Base-by-base conservation (phyloP, 768 basidiomycete species). In the Lyophyllum decastes region DNA sequence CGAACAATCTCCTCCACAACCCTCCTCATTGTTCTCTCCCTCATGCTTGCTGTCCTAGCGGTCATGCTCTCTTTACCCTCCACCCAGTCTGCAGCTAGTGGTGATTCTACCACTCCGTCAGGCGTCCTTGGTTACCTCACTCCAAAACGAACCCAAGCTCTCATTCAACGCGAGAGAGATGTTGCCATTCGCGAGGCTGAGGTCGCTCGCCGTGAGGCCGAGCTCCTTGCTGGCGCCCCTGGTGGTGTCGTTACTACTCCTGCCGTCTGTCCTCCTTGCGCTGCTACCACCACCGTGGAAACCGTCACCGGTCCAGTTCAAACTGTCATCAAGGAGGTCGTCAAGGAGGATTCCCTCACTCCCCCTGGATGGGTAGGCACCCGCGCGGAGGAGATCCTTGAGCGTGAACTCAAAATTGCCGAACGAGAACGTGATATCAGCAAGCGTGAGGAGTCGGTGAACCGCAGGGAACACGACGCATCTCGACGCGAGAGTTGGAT, bases 1-100 rank as follows among this genome's bases (percentile, higher is more conserved):
- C 81, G 92, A 57, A 93, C 92, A 54, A 92, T 94, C 60, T 94
- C 92, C 9, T 94, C 92, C 14, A 94, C 92, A 0, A 94, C 92
- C 14, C 86, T 94, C 30, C 82, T 94, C 52, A 87, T 94, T 33
- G 89, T 94, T 49, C 81, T 94, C 41, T 94, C 92, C 11, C 86
- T 94, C 33, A 84, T 94, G 49, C 79, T 94, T 25, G 92, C 92
- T 34, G 91, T 93, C 22, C 81, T 94, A n/a, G 92, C 92, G 4
- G 86, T 94, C 66, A 93, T 94, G 91, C 84, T 94, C 24, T 92
- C 92, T 2, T 80, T 94, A 4, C 92, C 92, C 1, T 85, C 86
- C 0, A 76, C 79, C 44, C 75, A 75, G 46, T 62, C 73, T n/a
- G 57, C 74, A 19, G 61, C 69, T 0, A 30, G 77, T 40, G 71